These are phyloP conservation scores for Ceratonia siliqua DNA, from an alignment of 306 rosid genomes.

Conservation along the genomic window DNA sequence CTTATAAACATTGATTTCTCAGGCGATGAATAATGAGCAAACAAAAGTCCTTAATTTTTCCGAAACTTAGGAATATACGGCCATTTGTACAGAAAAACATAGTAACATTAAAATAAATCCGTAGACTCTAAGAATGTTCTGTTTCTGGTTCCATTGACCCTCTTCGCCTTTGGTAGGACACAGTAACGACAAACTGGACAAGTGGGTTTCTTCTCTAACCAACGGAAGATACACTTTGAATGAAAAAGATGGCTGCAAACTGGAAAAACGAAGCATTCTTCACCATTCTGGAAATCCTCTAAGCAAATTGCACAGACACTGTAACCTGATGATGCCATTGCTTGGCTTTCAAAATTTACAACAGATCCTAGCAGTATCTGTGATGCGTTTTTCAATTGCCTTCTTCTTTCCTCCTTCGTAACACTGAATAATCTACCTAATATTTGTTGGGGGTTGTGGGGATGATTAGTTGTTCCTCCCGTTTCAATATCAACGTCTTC, in stretches of 20 bases:
- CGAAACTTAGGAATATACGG: not conserved
- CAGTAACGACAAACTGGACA: slow-evolving; percentile 63
- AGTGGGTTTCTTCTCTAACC: slow-evolving; percentile 45
- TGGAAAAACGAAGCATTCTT: slow-evolving; percentile 43
- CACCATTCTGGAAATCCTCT: slow-evolving; percentile 51
- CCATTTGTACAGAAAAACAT: not conserved
- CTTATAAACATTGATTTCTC: not conserved
- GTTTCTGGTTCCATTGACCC: not conserved
- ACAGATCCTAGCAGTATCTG: not conserved
- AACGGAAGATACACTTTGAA: slow-evolving; percentile 44
- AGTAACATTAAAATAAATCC: not conserved
- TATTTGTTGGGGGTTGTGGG: not conserved
- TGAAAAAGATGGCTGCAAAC: slow-evolving; percentile 58
- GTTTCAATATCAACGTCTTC: not conserved
- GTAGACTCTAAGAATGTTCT: not conserved
- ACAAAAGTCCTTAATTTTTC: not conserved
- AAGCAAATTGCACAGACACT: slow-evolving; percentile 56
- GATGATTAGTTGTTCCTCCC: not conserved
- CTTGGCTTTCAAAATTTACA: not conserved
- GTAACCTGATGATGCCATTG: not conserved
- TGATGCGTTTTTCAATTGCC: not conserved
- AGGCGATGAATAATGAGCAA: not conserved
- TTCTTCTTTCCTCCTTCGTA: not conserved
- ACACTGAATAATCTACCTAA: slow-evolving; percentile 28
- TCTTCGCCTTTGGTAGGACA: slow-evolving; percentile 3